Conservation (phyloP, 2,329 filamentous ascomycete species). For the Calonectria fujianensis region DNA sequence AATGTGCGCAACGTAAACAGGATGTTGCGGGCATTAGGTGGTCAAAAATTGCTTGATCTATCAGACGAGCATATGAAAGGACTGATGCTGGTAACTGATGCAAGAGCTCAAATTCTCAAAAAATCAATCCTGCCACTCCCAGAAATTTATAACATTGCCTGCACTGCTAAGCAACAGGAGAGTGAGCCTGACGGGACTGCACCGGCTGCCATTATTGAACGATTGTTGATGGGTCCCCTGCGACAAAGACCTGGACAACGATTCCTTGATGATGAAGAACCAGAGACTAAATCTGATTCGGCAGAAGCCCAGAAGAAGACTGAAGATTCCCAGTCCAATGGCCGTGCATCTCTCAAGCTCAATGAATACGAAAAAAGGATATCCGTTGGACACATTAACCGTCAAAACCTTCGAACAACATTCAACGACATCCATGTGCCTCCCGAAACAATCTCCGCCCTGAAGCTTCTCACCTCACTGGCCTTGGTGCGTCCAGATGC, state of each 20-base stretch:
- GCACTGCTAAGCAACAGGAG: slow-evolving; percentile 55
- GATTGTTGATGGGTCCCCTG: slow-evolving; percentile 58
- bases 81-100: slow-evolving; percentile 54
- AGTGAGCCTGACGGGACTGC: slow-evolving; percentile 47
- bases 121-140: slow-evolving; percentile 62
- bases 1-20: slow-evolving; percentile 68
- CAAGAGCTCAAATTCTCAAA: slow-evolving; percentile 56
- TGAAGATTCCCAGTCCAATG: slow-evolving; percentile 56
- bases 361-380: slow-evolving; percentile 90
- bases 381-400: slow-evolving; percentile 86
- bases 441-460: slow-evolving; percentile 86
- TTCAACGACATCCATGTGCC: slow-evolving; percentile 92
- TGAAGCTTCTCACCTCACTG: slow-evolving; percentile 91
- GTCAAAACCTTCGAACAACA: slow-evolving; percentile 87
- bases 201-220: slow-evolving; percentile 55
- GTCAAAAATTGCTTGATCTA: slow-evolving; percentile 49
- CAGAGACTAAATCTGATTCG: slow-evolving; percentile 48
- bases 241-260: slow-evolving; percentile 57
- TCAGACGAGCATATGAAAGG: slow-evolving; percentile 52
- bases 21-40: slow-evolving; percentile 65
- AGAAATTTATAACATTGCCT: slow-evolving; percentile 64
- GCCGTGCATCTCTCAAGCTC: slow-evolving; percentile 65
- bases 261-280: slow-evolving; percentile 56
- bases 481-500: slow-evolving; percentile 92
- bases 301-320: slow-evolving; percentile 55